Base-by-base conservation (phyloP, 2,329 filamentous ascomycete genomes). In the Curvularia sp. region DNA sequence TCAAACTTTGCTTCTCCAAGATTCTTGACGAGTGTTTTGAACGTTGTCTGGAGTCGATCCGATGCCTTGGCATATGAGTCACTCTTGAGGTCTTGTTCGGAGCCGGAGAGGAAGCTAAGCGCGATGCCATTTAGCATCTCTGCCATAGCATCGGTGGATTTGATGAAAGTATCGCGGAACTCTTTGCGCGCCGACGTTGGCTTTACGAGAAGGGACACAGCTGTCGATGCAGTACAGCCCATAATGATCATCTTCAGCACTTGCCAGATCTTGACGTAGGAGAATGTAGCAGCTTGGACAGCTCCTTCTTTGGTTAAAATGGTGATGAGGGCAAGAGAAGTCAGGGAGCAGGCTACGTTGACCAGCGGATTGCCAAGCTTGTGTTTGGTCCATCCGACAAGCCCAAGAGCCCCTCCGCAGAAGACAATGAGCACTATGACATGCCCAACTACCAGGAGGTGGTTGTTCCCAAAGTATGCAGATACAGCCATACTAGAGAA, bases 291-390 rank as follows among this genome's bases (percentile, higher is more conserved):
- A 32, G 85, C 87, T 69, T 96, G 91, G 0, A 97, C 88, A 2
- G 92, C 88, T 49, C 92, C 93, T 77, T 97, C 94, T 77, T 96
- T 96, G 10, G 94, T 97, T 61, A 97, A 81, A 45, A 96, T 87
- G 2, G 91, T 93, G 72, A 97, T 96, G 63, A 95, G 91, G 49
- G 92, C 92, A 57, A 98, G 87, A 32, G 92, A 94, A 6, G 93
- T 87, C 64, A 97, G 82, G 30, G 93, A 97, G 66, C 90, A 92
- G 47, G 73, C 75, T 34, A 94, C 90, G 71, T 93, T 93, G 63
- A 95, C 91, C 54, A 95, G 79, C 6, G 92, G 90, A 67, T 90
- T 88, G 59, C 89, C 91, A 59, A 92, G 83, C 67, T 82, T 88
- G 73, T 94, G 90, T 78, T 96, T 96, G 54, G 89, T 86, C 92